phyloP scores from a whole-genome alignment of 106 monocot species.

The Hemerocallis citrina region DNA sequence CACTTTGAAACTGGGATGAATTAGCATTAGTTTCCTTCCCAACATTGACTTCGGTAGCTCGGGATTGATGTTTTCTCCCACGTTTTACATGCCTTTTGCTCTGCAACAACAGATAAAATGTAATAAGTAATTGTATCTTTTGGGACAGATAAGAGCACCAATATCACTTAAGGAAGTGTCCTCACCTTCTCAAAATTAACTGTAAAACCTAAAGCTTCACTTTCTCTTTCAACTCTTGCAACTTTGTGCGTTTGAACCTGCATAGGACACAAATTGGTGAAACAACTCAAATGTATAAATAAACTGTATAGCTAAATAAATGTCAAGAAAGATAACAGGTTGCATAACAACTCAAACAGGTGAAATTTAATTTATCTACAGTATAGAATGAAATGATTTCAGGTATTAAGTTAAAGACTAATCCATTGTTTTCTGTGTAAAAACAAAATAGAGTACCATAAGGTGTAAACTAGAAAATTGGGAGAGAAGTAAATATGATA shows the following conservation, averaged over 20 bases:
- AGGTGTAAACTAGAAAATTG: neutral
- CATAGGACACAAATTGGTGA: neutral
- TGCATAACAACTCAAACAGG: neutral
- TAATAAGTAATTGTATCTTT: neutral
- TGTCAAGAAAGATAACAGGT: neutral
- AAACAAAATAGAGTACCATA: neutral
- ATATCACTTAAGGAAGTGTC: no score
- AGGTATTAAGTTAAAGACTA: neutral
- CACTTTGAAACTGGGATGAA: conserved; percentile 3
- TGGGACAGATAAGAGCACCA: no score
- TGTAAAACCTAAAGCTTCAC: neutral
- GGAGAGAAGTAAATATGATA: no score
- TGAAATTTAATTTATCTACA: neutral
- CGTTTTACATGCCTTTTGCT: neutral
- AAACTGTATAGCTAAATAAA: neutral
- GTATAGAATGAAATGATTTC: neutral
- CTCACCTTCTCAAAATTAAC: no score
- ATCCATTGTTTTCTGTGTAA: neutral
- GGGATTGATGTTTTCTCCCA: conserved; percentile 4
- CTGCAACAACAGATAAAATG: conserved; percentile 5
- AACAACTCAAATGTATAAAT: no score
- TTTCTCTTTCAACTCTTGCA: conserved; percentile 9
- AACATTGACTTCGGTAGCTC: neutral
- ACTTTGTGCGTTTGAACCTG: neutral
- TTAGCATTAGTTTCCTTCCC: conserved; percentile 1